Conservation (phyloP, 768 basidiomycete species). For the Tricholoma flavovirens region DNA sequence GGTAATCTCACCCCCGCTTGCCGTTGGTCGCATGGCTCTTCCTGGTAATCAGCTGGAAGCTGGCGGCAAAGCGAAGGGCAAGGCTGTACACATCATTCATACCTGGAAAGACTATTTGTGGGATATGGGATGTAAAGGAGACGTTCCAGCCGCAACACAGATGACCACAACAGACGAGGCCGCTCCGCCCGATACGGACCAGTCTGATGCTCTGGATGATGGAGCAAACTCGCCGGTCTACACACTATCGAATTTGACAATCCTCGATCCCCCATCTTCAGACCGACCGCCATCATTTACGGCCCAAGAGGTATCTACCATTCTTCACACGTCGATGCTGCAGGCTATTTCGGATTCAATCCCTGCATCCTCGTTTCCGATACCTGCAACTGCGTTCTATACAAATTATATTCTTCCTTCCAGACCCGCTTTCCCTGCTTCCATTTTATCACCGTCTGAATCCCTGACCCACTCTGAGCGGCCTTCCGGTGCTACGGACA, state of each 20-base stretch:
- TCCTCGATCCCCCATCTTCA: conserved; percentile 5
- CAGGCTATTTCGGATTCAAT: conserved; percentile 53
- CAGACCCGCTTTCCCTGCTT: conserved; percentile 62
- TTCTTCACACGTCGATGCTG: conserved; percentile 57
- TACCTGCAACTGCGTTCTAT: conserved; percentile 72
- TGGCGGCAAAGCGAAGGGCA: conserved; percentile 54
- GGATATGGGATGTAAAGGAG: conserved; percentile 60
- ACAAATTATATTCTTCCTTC: conserved; percentile 71
- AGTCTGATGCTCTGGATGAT: conserved; percentile 8
- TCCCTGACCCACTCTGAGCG: conserved; percentile 13
- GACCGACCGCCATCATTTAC: conserved; percentile 19
- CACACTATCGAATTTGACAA: conserved; percentile 7
- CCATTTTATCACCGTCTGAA: conserved; percentile 25
- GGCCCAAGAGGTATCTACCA: conserved; percentile 45
- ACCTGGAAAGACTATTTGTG: conserved; percentile 76
- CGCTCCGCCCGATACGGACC: not conserved
- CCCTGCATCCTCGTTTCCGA: conserved; percentile 59
- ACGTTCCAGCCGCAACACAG: conserved; percentile 41
- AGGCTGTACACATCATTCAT: conserved; percentile 69
- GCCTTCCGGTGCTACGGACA: conserved; percentile 32
- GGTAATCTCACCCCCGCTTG: conserved; percentile 54
- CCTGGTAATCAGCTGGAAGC: conserved; percentile 40
- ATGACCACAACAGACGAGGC: conserved; percentile 12
- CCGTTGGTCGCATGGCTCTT: conserved; percentile 68
- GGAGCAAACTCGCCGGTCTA: conserved; percentile 4